These are phyloP conservation scores for Cryptomeria japonica DNA, from an alignment of 75 land plant genomes.

Conservation along the genomic window DNA sequence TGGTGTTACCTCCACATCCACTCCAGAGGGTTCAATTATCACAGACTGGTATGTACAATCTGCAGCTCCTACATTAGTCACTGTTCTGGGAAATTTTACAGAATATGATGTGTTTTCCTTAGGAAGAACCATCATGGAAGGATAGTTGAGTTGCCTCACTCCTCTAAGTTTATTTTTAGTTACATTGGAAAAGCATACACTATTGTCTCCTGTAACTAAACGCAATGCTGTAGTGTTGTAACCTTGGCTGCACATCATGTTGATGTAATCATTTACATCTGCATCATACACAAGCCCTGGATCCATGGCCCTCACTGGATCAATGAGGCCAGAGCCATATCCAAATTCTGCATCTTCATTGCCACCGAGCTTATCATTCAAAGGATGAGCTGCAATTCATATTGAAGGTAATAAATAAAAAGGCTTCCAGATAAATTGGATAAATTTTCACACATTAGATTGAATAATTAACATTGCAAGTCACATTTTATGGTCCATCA, in stretches of 20 bases:
- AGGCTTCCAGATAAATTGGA: not conserved
- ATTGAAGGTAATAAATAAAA: not conserved
- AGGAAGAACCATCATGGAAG: constrained; percentile 37
- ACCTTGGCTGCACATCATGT: constrained; percentile 30
- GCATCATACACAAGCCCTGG: constrained; percentile 25
- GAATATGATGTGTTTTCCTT: not conserved
- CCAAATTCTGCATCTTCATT: not conserved
- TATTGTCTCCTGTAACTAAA: constrained; percentile 32
- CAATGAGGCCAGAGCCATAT: constrained; percentile 19
- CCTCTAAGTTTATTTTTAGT: not conserved
- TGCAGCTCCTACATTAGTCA: constrained; percentile 61
- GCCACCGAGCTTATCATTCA: not conserved
- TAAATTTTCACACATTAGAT: not conserved
- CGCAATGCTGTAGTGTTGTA: constrained; percentile 26
- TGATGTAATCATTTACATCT: constrained; percentile 7
- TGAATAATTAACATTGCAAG: too few species aligned
- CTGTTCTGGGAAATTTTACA: constrained; percentile 23
- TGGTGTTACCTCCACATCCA: constrained; percentile 36
- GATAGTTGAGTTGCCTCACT: constrained; percentile 53
- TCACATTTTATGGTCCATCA: too few species aligned
- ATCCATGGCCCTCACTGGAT: constrained; percentile 18
- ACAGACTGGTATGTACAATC: constrained; percentile 29
- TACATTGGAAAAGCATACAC: constrained; percentile 2
- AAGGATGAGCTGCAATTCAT: not conserved
- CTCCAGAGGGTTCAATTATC: constrained; percentile 28